Evolutionary conservation across 176 grass and related monocot genomes (phyloP), one percentile per base, ranked within the genome.

Genomic region (Paspalum vaginatum): DNA sequence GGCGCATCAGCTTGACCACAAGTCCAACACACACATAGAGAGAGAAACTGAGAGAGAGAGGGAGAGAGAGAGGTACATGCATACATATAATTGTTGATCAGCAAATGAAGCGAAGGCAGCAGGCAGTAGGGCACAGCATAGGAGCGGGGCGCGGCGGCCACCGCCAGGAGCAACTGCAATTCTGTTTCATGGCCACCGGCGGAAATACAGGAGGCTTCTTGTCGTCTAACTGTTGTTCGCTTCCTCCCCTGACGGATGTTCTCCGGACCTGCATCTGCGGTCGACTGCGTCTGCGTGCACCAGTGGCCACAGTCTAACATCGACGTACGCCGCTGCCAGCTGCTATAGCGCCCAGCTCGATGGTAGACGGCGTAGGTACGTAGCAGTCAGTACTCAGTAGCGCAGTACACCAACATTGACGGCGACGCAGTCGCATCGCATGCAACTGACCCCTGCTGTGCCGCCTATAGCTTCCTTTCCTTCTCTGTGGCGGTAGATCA

Each of bases 241-340:
- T 88, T 88, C 81, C 79, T 68, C 81, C 60, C 42, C 86, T 79
- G 81, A 84, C 52, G 81, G 75, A 84, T 88, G 80, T 78, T 83
- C 27, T 66, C 39, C 66, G 66, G 43, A 21, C 21, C 45, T 22
- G 65, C 55, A 40, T 20, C 9, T 12, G 2, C n/a, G n/a, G n/a
- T n/a, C n/a, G n/a, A n/a, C n/a, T n/a, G n/a, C n/a, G n/a, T n/a
- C n/a, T n/a, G n/a, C n/a, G n/a, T n/a, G n/a, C n/a, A n/a, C n/a
- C n/a, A n/a, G n/a, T n/a, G n/a, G n/a, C n/a, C n/a, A n/a, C n/a
- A n/a, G n/a, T n/a, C n/a, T n/a, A n/a, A n/a, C n/a, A n/a, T n/a
- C n/a, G n/a, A n/a, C n/a, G n/a, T n/a, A n/a, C n/a, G n/a, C n/a
- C n/a, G n/a, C n/a, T n/a, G n/a, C n/a, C n/a, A n/a, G n/a, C n/a